Evolutionary conservation across 2,329 filamentous ascomycete genomes (phyloP), one percentile per base, ranked within the genome.

Genomic region (Colletotrichum musicola): DNA sequence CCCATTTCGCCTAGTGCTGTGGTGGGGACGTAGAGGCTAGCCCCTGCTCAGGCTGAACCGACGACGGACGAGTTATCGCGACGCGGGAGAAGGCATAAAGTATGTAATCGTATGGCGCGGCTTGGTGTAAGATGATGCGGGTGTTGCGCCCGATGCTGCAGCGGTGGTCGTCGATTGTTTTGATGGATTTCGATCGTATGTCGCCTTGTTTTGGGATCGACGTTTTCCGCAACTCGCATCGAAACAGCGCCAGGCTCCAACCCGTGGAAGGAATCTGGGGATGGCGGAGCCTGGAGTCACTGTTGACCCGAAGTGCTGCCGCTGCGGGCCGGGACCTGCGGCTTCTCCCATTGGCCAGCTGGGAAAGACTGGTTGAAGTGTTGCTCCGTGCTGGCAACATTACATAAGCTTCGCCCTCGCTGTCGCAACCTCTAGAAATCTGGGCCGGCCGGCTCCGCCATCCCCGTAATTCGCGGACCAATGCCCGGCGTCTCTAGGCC

Each of bases 1-100:
- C 94, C 95, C 95, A 98, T 98, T 57, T 74, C 72, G 74, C 69
- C 75, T 74, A 69, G 67, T 57, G 64, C 63, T 69, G 46, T 46
- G 51, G 67, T 68, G 67, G 67, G 58, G 51, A 69, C 56, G 67
- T 68, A 53, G 57, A 69, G 67, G 67, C 58, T 51, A 58, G 57
- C 64, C 67, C 67, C 67, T 69, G 67, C 57, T 55, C 55, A 67
- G 66, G 63, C 66, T 69, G 40, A 69, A 57, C 56, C 64, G 67
- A 56, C 30, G 53, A 58, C 51, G 58, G 53, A 44, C 22, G 51
- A 59, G 38, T 68, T 68, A 68, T 62, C 22, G 54, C 27, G 57
- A 54, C 44, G 50, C 10, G 30, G 10, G 22, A 30, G 57, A 35
- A 53, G 47, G 58, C 67, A 68, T 63, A 44, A n/a, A 64, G 40